phyloP scores from a whole-genome alignment of 805 yeast genomes.

The Candida broadrunensis region DNA sequence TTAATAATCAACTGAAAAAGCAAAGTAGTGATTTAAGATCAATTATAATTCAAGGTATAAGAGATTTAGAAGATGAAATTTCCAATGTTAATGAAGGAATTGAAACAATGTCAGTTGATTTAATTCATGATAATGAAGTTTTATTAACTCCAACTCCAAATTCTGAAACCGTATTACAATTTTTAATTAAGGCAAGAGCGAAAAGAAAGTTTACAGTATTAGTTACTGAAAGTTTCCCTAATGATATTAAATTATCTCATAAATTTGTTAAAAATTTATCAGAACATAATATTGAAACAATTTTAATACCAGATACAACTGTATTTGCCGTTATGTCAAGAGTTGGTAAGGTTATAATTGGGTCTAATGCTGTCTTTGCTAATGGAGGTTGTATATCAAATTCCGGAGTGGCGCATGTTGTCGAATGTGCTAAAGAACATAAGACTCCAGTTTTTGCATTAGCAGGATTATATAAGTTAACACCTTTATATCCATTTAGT shows the following conservation, averaged over 20 bases:
- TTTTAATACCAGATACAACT: conserved; percentile 88
- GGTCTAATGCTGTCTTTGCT: conserved; percentile 89
- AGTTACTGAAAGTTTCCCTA: conserved; percentile 91
- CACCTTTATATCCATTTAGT: conserved; percentile 90
- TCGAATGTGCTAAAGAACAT: conserved; percentile 94
- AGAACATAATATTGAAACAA: conserved; percentile 83
- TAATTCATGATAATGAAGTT: conserved; percentile 89
- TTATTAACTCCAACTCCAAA: conserved; percentile 92
- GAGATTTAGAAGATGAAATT: conserved; percentile 89
- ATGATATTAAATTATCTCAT: conserved; percentile 75
- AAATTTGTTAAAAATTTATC: conserved; percentile 76
- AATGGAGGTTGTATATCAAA: conserved; percentile 92
- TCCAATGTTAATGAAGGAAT: conserved; percentile 86
- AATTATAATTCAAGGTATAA: conserved; percentile 85
- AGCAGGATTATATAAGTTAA: conserved; percentile 88
- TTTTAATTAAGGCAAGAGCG: conserved; percentile 78
- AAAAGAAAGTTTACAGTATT: conserved; percentile 90
- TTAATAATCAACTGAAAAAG: conserved; percentile 31
- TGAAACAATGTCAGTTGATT: conserved; percentile 85
- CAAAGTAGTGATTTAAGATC: conserved; percentile 71
- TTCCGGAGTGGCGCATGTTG: conserved; percentile 88
- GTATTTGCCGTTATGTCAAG: conserved; percentile 95
- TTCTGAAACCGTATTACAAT: conserved; percentile 83
- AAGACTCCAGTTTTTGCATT: conserved; percentile 95
- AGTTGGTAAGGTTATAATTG: conserved; percentile 93